Base-by-base conservation (phyloP, 805 yeast species). In the Aciculoconidium aculeatum region DNA sequence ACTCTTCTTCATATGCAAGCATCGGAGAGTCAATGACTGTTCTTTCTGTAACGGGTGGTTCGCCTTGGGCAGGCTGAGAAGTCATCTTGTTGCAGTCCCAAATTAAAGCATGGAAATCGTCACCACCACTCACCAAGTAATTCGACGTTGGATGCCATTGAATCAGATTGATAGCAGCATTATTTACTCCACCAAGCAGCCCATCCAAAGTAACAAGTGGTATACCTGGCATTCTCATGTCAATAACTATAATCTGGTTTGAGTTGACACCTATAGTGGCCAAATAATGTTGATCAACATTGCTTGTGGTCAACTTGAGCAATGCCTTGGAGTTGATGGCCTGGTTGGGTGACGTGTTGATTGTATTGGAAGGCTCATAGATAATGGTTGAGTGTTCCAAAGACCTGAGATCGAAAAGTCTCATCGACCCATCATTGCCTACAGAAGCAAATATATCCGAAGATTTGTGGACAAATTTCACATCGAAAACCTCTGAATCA, bases 401-500 rank as follows among this genome's bases (percentile, higher is more conserved):
- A 6, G 88, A 70, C 33, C 98, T 61, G 36, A 92, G 65, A 49
- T 92, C 98, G 55, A 92, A 92, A 6, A 92, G 82, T 23, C 98
- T 67, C 51, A 88, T 84, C 11, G 94, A 80, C 0, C 98, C 98
- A 57, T 92, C 98, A 30, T 87, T 88, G 2, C 96, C 95, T 31
- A 90, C 95, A 31, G 92, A 80, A 27, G 95, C 84, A 57, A 92
- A 92, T 15, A 88, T 70, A 47, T 81, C 71, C 25, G 80, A 75
- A 19, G 83, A 74, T 11, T 78, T 77, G 28, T 80, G 75, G 28
- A 88, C 60, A 52, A 87, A 92, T 39, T 82, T 74, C 17, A 88
- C 97, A 52, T 92, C 98, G 52, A 75, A 85, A 4, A 92, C 98
- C 54, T 87, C 96, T 40, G 80, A 76, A 52, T 92, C 98, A 55